A percentile compares a stretch with the other conserved stretches of the same genome.
phyloP scores from a whole-genome alignment of 1,284 basidiomycete species.

The Moniliophthora roreri region DNA sequence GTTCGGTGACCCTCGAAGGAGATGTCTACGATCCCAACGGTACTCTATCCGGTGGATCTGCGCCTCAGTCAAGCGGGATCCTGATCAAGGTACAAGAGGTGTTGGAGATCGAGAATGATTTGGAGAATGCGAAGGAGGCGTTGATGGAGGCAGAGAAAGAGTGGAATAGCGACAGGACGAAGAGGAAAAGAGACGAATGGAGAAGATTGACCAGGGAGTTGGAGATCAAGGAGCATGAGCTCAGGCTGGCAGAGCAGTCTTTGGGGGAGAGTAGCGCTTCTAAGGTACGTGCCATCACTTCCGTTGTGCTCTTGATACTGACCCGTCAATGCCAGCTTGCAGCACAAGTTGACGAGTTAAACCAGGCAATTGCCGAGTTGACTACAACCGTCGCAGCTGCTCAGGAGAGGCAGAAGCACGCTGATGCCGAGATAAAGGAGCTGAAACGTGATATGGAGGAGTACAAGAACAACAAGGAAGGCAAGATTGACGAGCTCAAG shows the following conservation, averaged over 20 bases:
- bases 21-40: slow-evolving; percentile 98
- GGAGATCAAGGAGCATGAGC: slow-evolving; percentile 89
- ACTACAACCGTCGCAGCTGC: slow-evolving; percentile 64
- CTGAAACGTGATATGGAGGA: slow-evolving; percentile 97
- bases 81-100: slow-evolving; percentile 88
- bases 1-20: slow-evolving; percentile 91
- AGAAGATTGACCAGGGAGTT: slow-evolving; percentile 67
- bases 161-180: slow-evolving; percentile 53
- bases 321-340: slow-evolving; percentile 56
- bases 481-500: slow-evolving; percentile 94
- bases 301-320: not conserved
- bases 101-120: slow-evolving; percentile 63
- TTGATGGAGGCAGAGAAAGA: slow-evolving; percentile 54
- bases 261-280: slow-evolving; percentile 88
- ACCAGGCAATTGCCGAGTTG: slow-evolving; percentile 69
- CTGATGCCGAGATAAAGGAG: slow-evolving; percentile 78
- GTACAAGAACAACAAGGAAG: slow-evolving; percentile 98
- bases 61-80: slow-evolving; percentile 75
- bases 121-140: slow-evolving; percentile 58
- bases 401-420: slow-evolving; percentile 75
- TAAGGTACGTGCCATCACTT: slow-evolving; percentile 50
- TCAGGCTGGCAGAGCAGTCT: slow-evolving; percentile 82
- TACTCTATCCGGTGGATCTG: slow-evolving; percentile 90
- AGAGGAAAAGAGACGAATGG: slow-evolving; percentile 69
- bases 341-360: slow-evolving; percentile 76